Percentiles rank a stretch among this genome's conserved stretches.
phyloP scores from a whole-genome alignment of 148 eudicot species.

The Polygonum maritimum region DNA sequence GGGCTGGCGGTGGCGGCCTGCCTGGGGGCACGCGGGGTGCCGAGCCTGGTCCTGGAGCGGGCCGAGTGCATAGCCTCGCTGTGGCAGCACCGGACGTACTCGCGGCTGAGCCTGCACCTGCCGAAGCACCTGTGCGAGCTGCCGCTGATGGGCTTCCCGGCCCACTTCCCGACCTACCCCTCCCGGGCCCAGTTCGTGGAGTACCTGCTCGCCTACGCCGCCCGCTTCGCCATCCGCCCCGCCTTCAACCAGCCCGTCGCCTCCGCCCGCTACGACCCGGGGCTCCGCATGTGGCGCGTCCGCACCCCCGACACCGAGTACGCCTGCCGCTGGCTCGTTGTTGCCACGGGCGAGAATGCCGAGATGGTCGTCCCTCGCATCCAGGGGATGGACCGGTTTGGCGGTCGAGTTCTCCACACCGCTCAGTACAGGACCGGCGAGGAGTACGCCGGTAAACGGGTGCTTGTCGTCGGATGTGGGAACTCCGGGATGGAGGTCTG shows the following conservation, averaged over 20 bases:
- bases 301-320: not conserved
- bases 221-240: not conserved
- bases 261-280: not conserved
- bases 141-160: not conserved
- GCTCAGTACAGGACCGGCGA: not conserved
- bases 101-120: not conserved
- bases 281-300: not conserved
- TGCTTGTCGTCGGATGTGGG: slow-evolving; percentile 11
- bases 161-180: not conserved
- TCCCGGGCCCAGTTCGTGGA: not conserved
- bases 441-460: not conserved
- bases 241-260: not conserved
- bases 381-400: not conserved
- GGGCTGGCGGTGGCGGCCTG: slow-evolving; percentile 4
- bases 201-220: slow-evolving; percentile 1
- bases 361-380: not conserved
- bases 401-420: not conserved
- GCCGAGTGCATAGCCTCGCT: slow-evolving; percentile 3
- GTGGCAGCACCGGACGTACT: slow-evolving; percentile 8
- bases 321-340: not conserved
- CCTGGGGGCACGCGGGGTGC: not conserved
- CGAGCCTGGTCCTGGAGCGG: not conserved
- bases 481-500: slow-evolving; percentile 11
- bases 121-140: slow-evolving; percentile 12
- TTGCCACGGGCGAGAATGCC: slow-evolving; percentile 11